phyloP scores from a whole-genome alignment of 805 yeast species.

The Ogataea neopini region DNA sequence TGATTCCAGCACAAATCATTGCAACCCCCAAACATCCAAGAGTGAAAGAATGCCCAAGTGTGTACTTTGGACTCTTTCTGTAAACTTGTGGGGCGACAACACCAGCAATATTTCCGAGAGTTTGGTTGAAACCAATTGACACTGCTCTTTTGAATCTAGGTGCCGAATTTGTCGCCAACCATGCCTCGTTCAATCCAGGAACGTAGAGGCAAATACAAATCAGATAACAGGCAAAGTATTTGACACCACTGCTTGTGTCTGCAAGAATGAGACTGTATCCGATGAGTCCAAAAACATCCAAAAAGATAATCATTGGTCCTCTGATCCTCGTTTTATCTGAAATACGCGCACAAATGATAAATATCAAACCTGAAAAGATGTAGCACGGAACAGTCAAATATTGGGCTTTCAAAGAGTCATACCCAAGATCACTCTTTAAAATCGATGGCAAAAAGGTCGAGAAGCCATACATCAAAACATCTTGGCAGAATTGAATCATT shows the following conservation, averaged over 20 bases:
- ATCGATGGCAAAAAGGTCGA: constrained; percentile 44
- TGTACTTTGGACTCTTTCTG: constrained; percentile 38
- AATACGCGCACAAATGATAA: constrained; percentile 27
- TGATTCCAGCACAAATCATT: constrained; percentile 5
- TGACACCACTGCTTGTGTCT: constrained; percentile 24
- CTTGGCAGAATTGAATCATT: constrained; percentile 47
- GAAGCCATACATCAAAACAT: constrained; percentile 44
- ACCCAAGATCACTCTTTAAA: constrained; percentile 36
- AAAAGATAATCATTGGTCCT: constrained; percentile 34
- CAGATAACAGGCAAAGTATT: constrained; percentile 33
- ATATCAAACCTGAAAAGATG: constrained; percentile 34
- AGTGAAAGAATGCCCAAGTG: constrained; percentile 42
- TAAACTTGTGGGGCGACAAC: constrained; percentile 46
- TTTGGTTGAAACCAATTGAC: constrained; percentile 43
- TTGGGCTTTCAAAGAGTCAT: constrained; percentile 36
- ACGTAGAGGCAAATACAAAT: constrained; percentile 38
- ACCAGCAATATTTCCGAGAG: constrained; percentile 48
- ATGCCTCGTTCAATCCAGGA: constrained; percentile 41
- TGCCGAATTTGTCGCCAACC: constrained; percentile 46
- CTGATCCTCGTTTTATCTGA: constrained; percentile 33
- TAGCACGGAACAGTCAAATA: constrained; percentile 43
- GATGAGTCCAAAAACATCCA: constrained; percentile 29
- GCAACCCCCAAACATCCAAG: constrained; percentile 34
- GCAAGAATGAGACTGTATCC: constrained; percentile 37
- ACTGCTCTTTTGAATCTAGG: constrained; percentile 45